phyloP scores from a whole-genome alignment of 495 filamentous ascomycete species.

The Xylaria sp. region DNA sequence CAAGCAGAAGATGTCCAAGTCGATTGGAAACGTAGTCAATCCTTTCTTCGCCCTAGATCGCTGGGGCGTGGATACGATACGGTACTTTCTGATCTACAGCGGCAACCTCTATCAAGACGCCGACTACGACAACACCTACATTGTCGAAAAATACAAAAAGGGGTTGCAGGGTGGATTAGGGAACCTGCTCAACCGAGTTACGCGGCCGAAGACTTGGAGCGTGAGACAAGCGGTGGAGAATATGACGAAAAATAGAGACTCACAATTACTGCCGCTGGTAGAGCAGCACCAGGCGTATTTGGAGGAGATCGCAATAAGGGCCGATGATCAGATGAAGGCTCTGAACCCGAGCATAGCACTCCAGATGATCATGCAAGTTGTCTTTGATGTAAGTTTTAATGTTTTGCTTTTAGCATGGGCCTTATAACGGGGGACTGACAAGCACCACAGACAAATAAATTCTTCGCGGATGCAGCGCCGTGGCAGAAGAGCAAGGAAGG shows the following conservation, averaged over 20 bases:
- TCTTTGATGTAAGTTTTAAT: conserved; percentile 57
- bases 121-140: conserved; percentile 80
- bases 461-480: conserved; percentile 58
- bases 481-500: conserved; percentile 41
- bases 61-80: conserved; percentile 85
- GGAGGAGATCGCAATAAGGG: conserved; percentile 32
- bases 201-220: conserved; percentile 70
- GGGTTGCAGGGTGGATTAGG: conserved; percentile 75
- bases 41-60: conserved; percentile 90
- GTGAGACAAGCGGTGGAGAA: conserved; percentile 61
- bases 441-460: conserved; percentile 69
- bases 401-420: background rate
- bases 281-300: conserved; percentile 11
- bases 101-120: conserved; percentile 78
- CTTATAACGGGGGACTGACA: conserved; percentile 30
- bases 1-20: conserved; percentile 92
- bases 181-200: conserved; percentile 76
- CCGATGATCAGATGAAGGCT: conserved; percentile 65
- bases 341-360: conserved; percentile 71
- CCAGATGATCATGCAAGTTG: conserved; percentile 66
- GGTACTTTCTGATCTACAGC: conserved; percentile 82
- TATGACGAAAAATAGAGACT: conserved; percentile 32
- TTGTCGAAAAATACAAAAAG: conserved; percentile 81
- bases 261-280: conserved; percentile 2
- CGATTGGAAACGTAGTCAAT: conserved; percentile 91